Conservation (phyloP, 2,329 filamentous ascomycete genomes). For the Aspergillus sp. region DNA sequence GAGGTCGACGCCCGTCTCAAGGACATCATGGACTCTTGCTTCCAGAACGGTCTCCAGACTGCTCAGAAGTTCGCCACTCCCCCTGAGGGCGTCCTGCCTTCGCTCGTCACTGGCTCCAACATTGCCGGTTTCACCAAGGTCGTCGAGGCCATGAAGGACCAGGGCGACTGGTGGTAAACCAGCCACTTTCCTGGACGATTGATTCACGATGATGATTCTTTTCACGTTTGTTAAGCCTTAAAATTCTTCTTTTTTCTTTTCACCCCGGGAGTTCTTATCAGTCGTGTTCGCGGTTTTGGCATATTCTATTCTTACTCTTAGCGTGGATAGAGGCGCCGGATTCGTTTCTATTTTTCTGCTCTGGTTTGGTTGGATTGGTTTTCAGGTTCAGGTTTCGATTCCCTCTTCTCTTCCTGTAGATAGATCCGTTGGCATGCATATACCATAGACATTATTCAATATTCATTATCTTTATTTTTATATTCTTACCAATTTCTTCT, state of each 20-base stretch:
- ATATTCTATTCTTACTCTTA: conserved; percentile 15
- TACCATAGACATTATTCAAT: background rate
- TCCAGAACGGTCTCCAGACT: conserved; percentile 83
- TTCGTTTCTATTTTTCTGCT: conserved; percentile 14
- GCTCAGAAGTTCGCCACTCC: conserved; percentile 83
- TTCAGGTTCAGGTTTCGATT: too few species aligned
- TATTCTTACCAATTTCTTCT: too few species aligned
- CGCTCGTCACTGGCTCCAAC: conserved; percentile 89
- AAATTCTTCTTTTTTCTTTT: too few species aligned
- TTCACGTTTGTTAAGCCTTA: conserved; percentile 19
- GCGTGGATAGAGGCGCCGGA: conserved; percentile 35
- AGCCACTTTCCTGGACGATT: background rate
- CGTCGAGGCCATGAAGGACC: conserved; percentile 87
- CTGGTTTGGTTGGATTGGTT: too few species aligned
- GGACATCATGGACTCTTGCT: conserved; percentile 91
- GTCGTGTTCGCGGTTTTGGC: background rate
- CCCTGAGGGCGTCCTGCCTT: conserved; percentile 80
- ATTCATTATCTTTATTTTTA: background rate
- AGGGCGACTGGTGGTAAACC: conserved; percentile 83
- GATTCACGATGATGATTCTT: conserved; percentile 19
- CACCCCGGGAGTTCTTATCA: background rate
- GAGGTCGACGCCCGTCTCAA: conserved; percentile 91
- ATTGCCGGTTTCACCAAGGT: conserved; percentile 99
- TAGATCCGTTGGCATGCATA: background rate
- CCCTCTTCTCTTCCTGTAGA: background rate